Evolutionary conservation across 305 asterid genomes (phyloP).

Genomic region (Solanum hybrid): DNA sequence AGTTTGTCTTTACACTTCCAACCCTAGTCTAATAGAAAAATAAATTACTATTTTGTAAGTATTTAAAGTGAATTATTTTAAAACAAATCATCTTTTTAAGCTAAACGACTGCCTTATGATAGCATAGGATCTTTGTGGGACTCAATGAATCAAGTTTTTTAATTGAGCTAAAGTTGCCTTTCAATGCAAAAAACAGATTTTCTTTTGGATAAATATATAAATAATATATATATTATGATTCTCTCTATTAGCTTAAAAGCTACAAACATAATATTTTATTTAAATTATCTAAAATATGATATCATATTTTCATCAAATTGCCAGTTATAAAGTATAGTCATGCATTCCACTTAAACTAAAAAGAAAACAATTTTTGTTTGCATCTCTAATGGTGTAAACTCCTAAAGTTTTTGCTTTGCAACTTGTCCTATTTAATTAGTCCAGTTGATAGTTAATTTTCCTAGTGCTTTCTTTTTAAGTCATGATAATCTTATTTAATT

Average conservation of each 20-base stretch:
- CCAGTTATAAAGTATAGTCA: neutral
- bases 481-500: neutral
- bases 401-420: neutral
- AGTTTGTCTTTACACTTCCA: neutral
- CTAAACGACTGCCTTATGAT: neutral
- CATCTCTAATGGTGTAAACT: neutral
- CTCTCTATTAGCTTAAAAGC: neutral
- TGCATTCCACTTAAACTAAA: neutral
- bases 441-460: neutral
- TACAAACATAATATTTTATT: neutral
- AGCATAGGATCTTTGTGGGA: neutral
- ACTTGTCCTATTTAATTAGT: neutral
- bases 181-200: neutral
- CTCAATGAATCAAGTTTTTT: neutral
- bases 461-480: neutral
- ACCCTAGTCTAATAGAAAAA: neutral
- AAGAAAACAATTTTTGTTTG: neutral
- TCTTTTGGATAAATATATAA: neutral
- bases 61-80: neutral
- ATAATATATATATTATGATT: neutral
- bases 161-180: neutral
- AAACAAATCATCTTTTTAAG: neutral
- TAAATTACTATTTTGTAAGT: neutral
- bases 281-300: neutral
- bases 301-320: neutral